A percentile compares a stretch with the other conserved stretches of the same genome.
phyloP scores from a whole-genome alignment of 116 monocot genomes.

The Phalaenopsis hybrid region DNA sequence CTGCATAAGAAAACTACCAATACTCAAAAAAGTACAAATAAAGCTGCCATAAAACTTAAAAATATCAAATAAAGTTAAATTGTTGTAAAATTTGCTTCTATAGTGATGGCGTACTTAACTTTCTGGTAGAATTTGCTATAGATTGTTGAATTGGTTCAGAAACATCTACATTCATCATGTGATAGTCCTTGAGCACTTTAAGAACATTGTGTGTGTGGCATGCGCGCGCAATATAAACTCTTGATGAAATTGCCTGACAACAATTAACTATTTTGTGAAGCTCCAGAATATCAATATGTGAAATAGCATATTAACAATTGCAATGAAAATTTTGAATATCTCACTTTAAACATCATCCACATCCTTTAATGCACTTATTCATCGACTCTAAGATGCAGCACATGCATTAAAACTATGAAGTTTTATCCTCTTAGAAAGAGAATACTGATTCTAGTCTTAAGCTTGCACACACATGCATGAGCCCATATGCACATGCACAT shows the following conservation, averaged over 20 bases:
- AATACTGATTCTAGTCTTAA: background rate
- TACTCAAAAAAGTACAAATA: no score
- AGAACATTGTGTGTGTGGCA: background rate
- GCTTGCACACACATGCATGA: background rate
- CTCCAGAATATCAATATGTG: background rate
- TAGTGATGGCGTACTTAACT: background rate
- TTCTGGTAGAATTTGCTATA: background rate
- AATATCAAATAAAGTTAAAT: no score
- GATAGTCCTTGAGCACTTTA: background rate
- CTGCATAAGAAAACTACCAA: no score
- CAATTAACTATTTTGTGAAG: background rate
- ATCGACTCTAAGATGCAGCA: background rate
- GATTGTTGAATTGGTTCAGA: background rate
- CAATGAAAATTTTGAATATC: background rate
- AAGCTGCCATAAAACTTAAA: no score
- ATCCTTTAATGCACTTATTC: background rate
- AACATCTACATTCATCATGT: background rate
- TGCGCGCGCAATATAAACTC: background rate
- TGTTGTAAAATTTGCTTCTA: no score
- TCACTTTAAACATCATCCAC: background rate
- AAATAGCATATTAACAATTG: background rate
- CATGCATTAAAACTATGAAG: background rate
- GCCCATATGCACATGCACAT: background rate
- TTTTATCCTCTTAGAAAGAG: background rate
- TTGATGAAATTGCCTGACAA: background rate